Evolutionary conservation across 1,139 yeast genomes (phyloP).

Genomic region (Candida sp.): DNA sequence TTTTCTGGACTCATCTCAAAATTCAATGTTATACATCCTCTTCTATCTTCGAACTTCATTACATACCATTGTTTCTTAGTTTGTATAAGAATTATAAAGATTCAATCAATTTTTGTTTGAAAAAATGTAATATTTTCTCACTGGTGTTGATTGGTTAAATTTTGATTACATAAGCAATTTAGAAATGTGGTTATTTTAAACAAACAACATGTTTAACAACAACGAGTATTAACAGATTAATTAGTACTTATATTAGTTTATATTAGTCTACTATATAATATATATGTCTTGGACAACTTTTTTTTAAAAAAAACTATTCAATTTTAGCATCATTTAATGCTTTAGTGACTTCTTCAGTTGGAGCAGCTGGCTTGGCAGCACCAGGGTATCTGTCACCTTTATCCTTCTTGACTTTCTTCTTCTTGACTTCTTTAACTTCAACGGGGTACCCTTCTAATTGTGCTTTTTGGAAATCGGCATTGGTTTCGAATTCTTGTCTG

Average conservation of each 20-base stretch:
- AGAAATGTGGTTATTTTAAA: background rate
- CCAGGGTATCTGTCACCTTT: slow-evolving; percentile 89
- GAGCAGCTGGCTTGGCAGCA: slow-evolving; percentile 17
- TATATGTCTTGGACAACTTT: too few relatives aligned
- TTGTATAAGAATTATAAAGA: background rate
- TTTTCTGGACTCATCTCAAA: too few relatives aligned
- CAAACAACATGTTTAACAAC: too few relatives aligned
- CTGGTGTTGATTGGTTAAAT: slow-evolving; percentile 12
- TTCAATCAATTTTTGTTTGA: background rate
- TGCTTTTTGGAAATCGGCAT: slow-evolving; percentile 72
- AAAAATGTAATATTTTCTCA: slow-evolving; percentile 7
- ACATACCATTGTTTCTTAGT: background rate
- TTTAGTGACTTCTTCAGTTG: slow-evolving; percentile 9
- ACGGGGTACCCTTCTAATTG: slow-evolving; percentile 83
- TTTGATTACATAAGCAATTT: slow-evolving; percentile 7
- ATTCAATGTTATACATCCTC: too few relatives aligned
- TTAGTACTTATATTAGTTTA: background rate
- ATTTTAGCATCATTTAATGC: background rate
- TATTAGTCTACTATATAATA: background rate
- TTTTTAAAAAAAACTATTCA: background rate
- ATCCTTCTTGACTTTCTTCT: slow-evolving; percentile 70
- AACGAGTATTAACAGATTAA: too few relatives aligned
- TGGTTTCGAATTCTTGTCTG: slow-evolving; percentile 60
- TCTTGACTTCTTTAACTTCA: slow-evolving; percentile 61
- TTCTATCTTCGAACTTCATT: background rate